Percentiles rank a stretch among this genome's conserved stretches.
Evolutionary conservation across 176 grass and related monocot genomes (phyloP).

Genomic region (Eleusine indica): DNA sequence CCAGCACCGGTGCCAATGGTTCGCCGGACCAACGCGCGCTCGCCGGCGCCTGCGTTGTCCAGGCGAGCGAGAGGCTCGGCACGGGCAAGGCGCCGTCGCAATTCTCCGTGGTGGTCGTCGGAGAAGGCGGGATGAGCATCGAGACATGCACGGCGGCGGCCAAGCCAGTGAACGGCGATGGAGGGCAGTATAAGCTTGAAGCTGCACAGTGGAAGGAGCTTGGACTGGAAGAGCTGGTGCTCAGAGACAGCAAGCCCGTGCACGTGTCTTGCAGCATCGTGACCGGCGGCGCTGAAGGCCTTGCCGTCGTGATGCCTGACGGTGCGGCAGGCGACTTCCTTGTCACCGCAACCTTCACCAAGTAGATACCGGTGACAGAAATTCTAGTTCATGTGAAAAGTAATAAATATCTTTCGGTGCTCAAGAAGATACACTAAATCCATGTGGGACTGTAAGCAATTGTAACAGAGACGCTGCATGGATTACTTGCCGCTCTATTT

Average conservation of each 20-base stretch:
- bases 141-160: conserved; percentile 28
- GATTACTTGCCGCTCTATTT: background rate
- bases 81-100: background rate
- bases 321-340: conserved; percentile 32
- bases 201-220: conserved; percentile 54
- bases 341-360: conserved; percentile 46
- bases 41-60: conserved; percentile 43
- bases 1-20: background rate
- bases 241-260: conserved; percentile 59
- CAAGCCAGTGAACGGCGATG: background rate
- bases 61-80: conserved; percentile 33
- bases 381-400: background rate
- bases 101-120: conserved; percentile 40
- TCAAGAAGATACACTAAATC: background rate
- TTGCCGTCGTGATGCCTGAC: conserved; percentile 54
- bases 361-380: background rate
- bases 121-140: conserved; percentile 30
- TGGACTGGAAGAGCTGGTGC: conserved; percentile 60
- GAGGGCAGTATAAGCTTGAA: background rate
- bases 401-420: background rate
- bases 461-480: background rate
- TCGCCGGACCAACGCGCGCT: conserved; percentile 26
- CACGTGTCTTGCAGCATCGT: conserved; percentile 55
- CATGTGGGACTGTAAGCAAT: background rate
- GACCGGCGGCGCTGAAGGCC: conserved; percentile 37